phyloP scores from a whole-genome alignment of 345 rosid species.

The Nasturtium officinale region DNA sequence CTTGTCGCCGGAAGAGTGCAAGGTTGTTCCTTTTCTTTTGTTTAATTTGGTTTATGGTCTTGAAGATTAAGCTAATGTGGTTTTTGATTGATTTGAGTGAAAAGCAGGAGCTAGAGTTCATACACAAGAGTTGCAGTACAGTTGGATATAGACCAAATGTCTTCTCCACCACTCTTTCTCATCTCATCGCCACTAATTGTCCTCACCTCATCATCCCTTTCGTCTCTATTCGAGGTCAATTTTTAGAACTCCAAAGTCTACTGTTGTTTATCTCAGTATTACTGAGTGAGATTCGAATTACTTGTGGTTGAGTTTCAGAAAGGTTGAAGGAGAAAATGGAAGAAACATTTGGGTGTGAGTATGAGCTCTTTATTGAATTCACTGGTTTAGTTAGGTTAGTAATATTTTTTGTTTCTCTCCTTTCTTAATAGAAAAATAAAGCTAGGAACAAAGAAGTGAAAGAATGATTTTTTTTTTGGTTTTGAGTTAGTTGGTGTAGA shows the following conservation, averaged over 20 bases:
- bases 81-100: not conserved
- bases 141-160: constrained; percentile 90
- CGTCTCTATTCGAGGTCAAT: constrained; percentile 65
- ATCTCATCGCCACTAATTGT: constrained; percentile 79
- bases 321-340: constrained; percentile 80
- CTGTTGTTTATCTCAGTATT: not conserved
- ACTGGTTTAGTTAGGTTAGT: constrained; percentile 82
- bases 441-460: no score
- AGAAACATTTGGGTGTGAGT: constrained; percentile 77
- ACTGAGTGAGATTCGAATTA: no score
- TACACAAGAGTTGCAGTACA: constrained; percentile 76
- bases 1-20: constrained; percentile 59
- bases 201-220: constrained; percentile 75
- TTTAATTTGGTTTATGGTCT: not conserved
- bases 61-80: not conserved
- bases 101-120: constrained; percentile 73
- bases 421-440: not conserved
- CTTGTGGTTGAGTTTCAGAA: constrained; percentile 46
- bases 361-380: constrained; percentile 81
- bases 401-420: not conserved
- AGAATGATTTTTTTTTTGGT: not conserved
- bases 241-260: not conserved
- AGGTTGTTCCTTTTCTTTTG: constrained; percentile 40
- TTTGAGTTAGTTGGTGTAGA: constrained; percentile 67
- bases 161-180: constrained; percentile 92